phyloP scores from a whole-genome alignment of 2,329 filamentous ascomycete genomes.

The Coleophoma eucalyptorum region DNA sequence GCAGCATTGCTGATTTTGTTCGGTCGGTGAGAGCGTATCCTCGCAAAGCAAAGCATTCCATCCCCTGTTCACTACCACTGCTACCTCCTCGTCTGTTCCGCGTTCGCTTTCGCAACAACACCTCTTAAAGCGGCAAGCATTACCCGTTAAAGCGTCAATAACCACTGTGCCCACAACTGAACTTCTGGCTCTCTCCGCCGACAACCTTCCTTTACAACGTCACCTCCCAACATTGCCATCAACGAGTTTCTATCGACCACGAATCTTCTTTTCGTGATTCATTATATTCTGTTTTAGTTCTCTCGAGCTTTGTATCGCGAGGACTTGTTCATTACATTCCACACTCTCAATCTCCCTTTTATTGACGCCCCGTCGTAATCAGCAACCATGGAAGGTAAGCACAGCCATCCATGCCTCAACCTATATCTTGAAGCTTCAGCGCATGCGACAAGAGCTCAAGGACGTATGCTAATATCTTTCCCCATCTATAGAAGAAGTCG shows the following conservation, averaged over 20 bases:
- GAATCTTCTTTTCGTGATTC: conserved; percentile 24
- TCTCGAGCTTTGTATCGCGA: conserved; percentile 21
- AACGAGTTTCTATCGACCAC: conserved; percentile 19
- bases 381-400: conserved; percentile 35
- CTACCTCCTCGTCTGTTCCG: no score
- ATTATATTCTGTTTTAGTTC: conserved; percentile 14
- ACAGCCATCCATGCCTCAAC: conserved; percentile 6
- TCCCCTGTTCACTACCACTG: neutral
- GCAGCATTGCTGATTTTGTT: neutral
- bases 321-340: conserved; percentile 20
- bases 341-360: conserved; percentile 22
- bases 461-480: conserved; percentile 19
- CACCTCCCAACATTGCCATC: conserved; percentile 14
- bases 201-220: conserved; percentile 1
- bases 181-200: neutral
- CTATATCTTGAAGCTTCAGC: conserved; percentile 7
- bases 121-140: neutral
- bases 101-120: neutral
- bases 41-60: neutral
- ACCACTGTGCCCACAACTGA: neutral
- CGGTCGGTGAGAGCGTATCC: neutral
- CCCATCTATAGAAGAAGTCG: conserved; percentile 85
- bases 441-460: conserved; percentile 13
- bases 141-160: neutral
- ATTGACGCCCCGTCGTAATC: conserved; percentile 30